These are phyloP conservation scores for Parafenestella ontariensis DNA, from an alignment of 2,329 filamentous ascomycete genomes.

Conservation along the genomic window DNA sequence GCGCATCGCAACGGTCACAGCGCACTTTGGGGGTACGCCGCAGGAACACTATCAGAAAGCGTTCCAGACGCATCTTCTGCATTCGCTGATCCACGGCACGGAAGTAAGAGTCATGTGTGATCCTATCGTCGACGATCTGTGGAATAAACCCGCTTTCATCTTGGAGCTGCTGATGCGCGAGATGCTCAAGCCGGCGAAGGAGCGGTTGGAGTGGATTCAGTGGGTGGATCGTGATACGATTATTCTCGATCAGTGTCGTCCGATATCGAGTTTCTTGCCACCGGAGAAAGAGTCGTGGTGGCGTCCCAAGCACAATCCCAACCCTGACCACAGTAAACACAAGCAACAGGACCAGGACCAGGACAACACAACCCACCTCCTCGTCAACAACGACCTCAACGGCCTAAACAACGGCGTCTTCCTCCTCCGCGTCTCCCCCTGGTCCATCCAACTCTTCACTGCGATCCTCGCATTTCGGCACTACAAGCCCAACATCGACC, in stretches of 20 bases:
- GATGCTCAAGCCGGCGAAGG: constrained; percentile 46
- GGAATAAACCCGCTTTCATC: constrained; percentile 56
- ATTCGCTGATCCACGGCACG: constrained; percentile 52
- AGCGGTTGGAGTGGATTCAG: constrained; percentile 53
- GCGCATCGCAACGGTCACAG: constrained; percentile 50
- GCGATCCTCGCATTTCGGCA: constrained; percentile 50
- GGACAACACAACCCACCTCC: constrained; percentile 35
- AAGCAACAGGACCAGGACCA: neutral
- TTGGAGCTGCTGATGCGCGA: constrained; percentile 46
- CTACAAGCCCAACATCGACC: constrained; percentile 45
- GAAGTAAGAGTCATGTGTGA: constrained; percentile 53
- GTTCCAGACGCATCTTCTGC: constrained; percentile 50
- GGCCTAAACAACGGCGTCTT: constrained; percentile 56
- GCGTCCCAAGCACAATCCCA: too few species aligned
- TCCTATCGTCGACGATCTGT: constrained; percentile 52
- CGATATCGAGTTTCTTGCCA: constrained; percentile 51
- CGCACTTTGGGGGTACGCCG: constrained; percentile 46
- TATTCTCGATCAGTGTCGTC: constrained; percentile 53
- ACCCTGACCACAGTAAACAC: too few species aligned
- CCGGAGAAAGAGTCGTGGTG: constrained; percentile 27
- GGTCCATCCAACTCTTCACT: constrained; percentile 50
- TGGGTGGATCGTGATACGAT: constrained; percentile 56
- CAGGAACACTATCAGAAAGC: constrained; percentile 52
- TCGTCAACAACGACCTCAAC: constrained; percentile 51
- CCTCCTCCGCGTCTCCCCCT: constrained; percentile 49